Conservation (phyloP, 768 basidiomycete genomes). For the Suillus variegatus region DNA sequence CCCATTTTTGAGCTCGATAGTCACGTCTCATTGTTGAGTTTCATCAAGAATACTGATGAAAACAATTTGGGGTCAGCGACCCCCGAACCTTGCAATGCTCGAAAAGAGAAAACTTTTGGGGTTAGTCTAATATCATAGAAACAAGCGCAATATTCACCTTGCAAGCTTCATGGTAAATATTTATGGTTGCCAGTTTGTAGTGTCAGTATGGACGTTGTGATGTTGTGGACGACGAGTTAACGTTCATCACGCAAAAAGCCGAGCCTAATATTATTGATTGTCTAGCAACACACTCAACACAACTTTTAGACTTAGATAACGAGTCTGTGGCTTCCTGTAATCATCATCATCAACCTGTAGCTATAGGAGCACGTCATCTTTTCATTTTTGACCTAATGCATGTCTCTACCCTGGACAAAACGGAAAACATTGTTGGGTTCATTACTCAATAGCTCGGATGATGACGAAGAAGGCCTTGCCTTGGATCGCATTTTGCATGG, state of each 20-base stretch:
- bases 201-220: not conserved
- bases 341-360: not conserved
- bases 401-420: conserved; percentile 62
- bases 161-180: conserved; percentile 76
- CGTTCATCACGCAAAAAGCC: conserved; percentile 1
- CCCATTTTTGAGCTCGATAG: conserved; percentile 97
- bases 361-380: not conserved
- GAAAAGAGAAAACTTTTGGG: conserved; percentile 6
- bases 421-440: conserved; percentile 65
- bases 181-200: not conserved
- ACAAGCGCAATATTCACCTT: conserved; percentile 48
- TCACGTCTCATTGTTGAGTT: conserved; percentile 99
- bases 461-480: conserved; percentile 64
- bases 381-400: conserved; percentile 30
- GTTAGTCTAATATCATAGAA: conserved; percentile 1
- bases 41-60: conserved; percentile 91
- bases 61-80: conserved; percentile 20
- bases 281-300: not conserved
- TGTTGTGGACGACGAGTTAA: not conserved
- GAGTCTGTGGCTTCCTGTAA: not conserved
- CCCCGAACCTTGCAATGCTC: conserved; percentile 7
- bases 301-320: not conserved
- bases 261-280: not conserved
- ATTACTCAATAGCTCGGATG: conserved; percentile 58
- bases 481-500: conserved; percentile 77